A percentile compares a stretch with the other conserved stretches of the same genome.
Evolutionary conservation across 345 rosid genomes (phyloP).

Genomic region (Mangifera indica): DNA sequence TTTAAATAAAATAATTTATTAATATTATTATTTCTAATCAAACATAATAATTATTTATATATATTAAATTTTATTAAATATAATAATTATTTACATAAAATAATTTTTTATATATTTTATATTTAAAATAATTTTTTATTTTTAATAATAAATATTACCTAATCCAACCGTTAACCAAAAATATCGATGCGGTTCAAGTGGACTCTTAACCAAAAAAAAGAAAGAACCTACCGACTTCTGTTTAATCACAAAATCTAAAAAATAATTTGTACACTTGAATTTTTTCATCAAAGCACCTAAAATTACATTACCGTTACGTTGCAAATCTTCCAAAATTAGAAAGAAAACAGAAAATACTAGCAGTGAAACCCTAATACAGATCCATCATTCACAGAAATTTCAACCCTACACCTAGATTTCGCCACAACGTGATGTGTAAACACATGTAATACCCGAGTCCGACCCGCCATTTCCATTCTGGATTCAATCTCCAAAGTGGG

Average conservation of each 20-base stretch:
- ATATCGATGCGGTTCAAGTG: too few relatives aligned
- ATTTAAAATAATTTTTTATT: too few relatives aligned
- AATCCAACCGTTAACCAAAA: too few relatives aligned
- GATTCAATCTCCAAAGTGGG: slow-evolving; percentile 90
- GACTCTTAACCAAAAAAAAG: too few relatives aligned
- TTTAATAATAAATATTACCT: too few relatives aligned
- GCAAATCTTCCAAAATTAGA: neutral
- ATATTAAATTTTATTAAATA: too few relatives aligned
- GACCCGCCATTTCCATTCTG: slow-evolving; percentile 68
- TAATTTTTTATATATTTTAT: too few relatives aligned
- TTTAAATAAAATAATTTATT: too few relatives aligned
- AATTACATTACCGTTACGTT: neutral
- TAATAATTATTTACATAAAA: too few relatives aligned
- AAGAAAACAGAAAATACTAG: slow-evolving; percentile 22
- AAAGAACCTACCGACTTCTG: slow-evolving; percentile 8
- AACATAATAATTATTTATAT: too few relatives aligned
- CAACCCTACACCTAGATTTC: slow-evolving; percentile 63
- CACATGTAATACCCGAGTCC: slow-evolving; percentile 74
- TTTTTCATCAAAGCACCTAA: slow-evolving; percentile 11
- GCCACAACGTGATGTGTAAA: slow-evolving; percentile 82
- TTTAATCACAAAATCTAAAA: too few relatives aligned
- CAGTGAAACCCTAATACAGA: slow-evolving; percentile 88
- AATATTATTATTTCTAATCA: too few relatives aligned
- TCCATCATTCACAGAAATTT: slow-evolving; percentile 72
- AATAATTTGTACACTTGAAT: slow-evolving; percentile 32